Evolutionary conservation across 441 rosid species (phyloP).

Genomic region (Bruguiera hainesii): DNA sequence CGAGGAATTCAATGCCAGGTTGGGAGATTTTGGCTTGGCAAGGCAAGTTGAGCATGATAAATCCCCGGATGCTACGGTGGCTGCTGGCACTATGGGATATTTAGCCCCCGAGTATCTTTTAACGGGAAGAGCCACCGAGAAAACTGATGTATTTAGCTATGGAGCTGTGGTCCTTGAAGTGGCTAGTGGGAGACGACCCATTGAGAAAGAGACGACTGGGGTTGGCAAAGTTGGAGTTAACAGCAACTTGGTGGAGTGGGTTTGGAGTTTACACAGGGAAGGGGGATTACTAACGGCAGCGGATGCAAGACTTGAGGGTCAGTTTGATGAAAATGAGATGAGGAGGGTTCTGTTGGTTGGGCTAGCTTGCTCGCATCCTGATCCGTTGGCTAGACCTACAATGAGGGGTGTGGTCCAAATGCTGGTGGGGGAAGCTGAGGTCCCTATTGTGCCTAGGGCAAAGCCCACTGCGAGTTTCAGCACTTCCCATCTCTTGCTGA

Average conservation of each 20-base stretch:
- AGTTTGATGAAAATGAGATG: conserved; percentile 57
- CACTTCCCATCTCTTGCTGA: conserved; percentile 70
- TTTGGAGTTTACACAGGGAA: conserved; percentile 84
- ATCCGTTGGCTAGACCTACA: conserved; percentile 76
- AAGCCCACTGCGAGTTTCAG: conserved; percentile 82
- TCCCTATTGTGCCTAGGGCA: conserved; percentile 72
- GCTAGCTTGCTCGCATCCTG: conserved; percentile 88
- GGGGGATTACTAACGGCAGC: conserved; percentile 63
- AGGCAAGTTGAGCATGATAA: conserved; percentile 82
- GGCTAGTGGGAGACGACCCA: conserved; percentile 79
- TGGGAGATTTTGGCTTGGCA: conserved; percentile 94
- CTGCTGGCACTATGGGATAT: conserved; percentile 99
- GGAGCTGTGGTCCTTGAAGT: conserved; percentile 95
- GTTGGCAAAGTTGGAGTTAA: conserved; percentile 36
- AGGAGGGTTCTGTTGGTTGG: conserved; percentile 68
- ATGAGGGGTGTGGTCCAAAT: conserved; percentile 89
- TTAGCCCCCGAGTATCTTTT: conserved; percentile 91
- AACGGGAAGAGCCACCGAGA: conserved; percentile 86
- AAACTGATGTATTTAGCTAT: conserved; percentile 89
- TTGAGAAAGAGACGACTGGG: conserved; percentile 50
- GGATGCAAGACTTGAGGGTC: conserved; percentile 62
- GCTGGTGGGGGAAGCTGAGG: conserved; percentile 80
- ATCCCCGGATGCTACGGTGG: conserved; percentile 89
- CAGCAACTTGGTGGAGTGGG: conserved; percentile 92
- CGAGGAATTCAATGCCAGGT: conserved; percentile 70